Percentiles rank a stretch among this genome's conserved stretches.
These are phyloP conservation scores for Craterostigma plantagineum DNA, from an alignment of 257 asterid genomes.

Conservation along the genomic window DNA sequence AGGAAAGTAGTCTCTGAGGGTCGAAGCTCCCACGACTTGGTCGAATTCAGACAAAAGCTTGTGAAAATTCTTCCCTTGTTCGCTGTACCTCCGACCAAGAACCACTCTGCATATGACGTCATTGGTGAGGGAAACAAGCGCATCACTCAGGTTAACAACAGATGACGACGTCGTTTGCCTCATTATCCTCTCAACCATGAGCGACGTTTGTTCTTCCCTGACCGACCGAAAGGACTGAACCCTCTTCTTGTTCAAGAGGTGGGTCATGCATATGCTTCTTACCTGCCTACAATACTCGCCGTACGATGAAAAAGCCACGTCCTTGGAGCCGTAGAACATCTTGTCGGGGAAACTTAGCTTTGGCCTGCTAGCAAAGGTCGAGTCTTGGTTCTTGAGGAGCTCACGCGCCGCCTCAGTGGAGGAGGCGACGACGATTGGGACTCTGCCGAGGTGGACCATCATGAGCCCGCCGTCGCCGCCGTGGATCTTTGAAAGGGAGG, in stretches of 20 bases:
- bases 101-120: slow-evolving; percentile 9
- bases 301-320: slow-evolving; percentile 5
- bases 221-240: slow-evolving; percentile 9
- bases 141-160: slow-evolving; percentile 10
- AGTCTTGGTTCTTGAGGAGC: not conserved
- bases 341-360: not conserved
- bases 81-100: slow-evolving; percentile 11
- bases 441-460: not conserved
- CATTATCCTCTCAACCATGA: slow-evolving; percentile 6
- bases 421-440: not conserved
- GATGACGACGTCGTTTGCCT: not conserved
- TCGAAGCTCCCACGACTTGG: not conserved
- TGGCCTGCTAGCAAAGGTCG: not conserved
- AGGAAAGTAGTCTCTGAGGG: slow-evolving; percentile 6
- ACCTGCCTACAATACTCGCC: slow-evolving; percentile 16
- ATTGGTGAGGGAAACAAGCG: slow-evolving; percentile 2
- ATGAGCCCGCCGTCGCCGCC: not conserved
- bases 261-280: slow-evolving; percentile 8
- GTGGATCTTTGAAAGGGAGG: too few species aligned
- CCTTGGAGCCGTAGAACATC: slow-evolving; percentile 10
- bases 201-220: slow-evolving; percentile 11
- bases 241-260: slow-evolving; percentile 7
- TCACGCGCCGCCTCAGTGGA: not conserved
- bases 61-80: not conserved
- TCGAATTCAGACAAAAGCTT: not conserved